Percentiles rank a stretch among this genome's conserved stretches.
phyloP scores from a whole-genome alignment of 495 filamentous ascomycete species.

The Penicillium canescens region DNA sequence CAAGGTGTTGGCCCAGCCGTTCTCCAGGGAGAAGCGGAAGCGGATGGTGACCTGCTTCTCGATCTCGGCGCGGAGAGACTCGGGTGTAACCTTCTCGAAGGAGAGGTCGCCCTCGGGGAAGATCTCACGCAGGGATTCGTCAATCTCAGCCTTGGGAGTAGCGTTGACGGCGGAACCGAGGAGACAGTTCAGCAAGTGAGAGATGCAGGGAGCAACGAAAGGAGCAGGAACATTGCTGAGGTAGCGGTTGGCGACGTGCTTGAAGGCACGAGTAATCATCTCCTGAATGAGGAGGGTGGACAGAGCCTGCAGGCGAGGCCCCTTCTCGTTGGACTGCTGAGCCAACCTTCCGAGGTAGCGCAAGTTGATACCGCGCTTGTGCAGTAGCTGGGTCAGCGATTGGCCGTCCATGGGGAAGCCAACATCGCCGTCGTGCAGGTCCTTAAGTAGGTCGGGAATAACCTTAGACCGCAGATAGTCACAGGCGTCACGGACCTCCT shows the following conservation, averaged over 20 bases:
- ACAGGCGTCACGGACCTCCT: constrained; percentile 83
- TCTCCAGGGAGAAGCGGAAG: constrained; percentile 72
- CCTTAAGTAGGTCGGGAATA: constrained; percentile 74
- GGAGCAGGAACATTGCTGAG: constrained; percentile 77
- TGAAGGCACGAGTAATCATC: constrained; percentile 91
- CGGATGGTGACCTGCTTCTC: constrained; percentile 68
- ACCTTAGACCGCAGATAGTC: constrained; percentile 70
- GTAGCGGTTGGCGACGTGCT: constrained; percentile 82
- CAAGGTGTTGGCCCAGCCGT: constrained; percentile 63
- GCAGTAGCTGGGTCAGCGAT: constrained; percentile 83
- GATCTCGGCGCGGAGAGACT: constrained; percentile 67
- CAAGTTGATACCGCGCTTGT: constrained; percentile 97
- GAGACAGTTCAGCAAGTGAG: constrained; percentile 94
- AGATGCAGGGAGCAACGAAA: constrained; percentile 71
- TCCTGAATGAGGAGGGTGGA: constrained; percentile 78
- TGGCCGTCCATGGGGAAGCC: constrained; percentile 98
- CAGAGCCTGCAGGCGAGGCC: constrained; percentile 72
- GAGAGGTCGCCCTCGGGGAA: constrained; percentile 82
- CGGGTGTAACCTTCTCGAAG: constrained; percentile 76
- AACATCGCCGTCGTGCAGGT: constrained; percentile 88
- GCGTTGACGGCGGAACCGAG: constrained; percentile 76
- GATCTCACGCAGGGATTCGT: constrained; percentile 68
- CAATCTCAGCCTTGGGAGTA: constrained; percentile 73
- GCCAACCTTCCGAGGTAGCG: constrained; percentile 89
- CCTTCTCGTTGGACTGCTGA: constrained; percentile 62